Conservation (phyloP, 2,329 filamentous ascomycete species). For the Neonectria magnoliae region DNA sequence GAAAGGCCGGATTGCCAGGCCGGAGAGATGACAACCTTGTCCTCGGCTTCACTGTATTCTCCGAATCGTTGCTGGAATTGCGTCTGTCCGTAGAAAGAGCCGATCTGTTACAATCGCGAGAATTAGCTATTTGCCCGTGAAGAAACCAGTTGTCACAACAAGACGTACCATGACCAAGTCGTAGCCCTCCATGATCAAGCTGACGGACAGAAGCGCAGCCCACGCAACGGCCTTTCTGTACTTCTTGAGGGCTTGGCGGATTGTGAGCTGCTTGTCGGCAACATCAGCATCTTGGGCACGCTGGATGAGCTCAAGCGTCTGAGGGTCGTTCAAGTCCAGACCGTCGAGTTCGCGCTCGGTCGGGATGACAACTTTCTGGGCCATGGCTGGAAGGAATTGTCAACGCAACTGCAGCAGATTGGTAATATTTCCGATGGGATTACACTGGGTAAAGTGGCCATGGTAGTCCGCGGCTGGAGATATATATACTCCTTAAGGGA, state of each 20-base stretch:
- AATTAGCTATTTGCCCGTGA: no score
- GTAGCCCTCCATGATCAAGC: conserved; percentile 45
- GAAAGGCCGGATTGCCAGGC: conserved; percentile 58
- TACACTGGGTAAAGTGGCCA: no score
- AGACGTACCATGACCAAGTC: conserved; percentile 49
- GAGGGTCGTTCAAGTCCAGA: conserved; percentile 24
- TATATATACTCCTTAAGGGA: no score
- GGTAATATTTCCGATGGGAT: no score
- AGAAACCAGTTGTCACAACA: conserved; percentile 14
- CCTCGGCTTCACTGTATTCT: conserved; percentile 34
- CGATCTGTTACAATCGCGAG: not conserved
- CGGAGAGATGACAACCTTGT: conserved; percentile 49
- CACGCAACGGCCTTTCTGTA: conserved; percentile 45
- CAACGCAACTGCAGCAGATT: no score
- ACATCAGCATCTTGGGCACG: conserved; percentile 28
- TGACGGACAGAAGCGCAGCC: conserved; percentile 42
- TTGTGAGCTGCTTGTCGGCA: conserved; percentile 36
- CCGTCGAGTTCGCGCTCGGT: conserved; percentile 26
- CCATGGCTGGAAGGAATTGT: not conserved
- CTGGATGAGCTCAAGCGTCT: conserved; percentile 24
- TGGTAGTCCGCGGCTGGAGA: no score
- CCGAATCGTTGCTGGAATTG: conserved; percentile 32
- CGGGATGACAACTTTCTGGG: conserved; percentile 26
- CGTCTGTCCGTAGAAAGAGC: conserved; percentile 28
- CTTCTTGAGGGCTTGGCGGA: conserved; percentile 39